Conservation (phyloP, 768 basidiomycete genomes). For the Pisolithus orientalis region DNA sequence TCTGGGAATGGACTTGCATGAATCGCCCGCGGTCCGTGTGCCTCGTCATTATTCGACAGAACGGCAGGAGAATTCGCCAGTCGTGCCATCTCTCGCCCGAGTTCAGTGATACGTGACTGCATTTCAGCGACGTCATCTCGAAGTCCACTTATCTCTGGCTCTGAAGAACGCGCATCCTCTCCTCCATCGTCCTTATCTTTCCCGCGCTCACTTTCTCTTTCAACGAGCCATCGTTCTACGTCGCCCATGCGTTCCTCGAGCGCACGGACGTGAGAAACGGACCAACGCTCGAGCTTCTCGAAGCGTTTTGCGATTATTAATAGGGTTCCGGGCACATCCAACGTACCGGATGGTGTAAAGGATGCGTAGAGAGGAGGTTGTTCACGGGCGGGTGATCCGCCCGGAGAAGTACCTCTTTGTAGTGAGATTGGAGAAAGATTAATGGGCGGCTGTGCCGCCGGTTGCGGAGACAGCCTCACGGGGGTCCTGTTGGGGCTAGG, state of each 20-base stretch:
- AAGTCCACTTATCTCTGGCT: slow-evolving; percentile 44
- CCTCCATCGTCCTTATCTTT: slow-evolving; percentile 37
- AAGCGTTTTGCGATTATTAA: slow-evolving; percentile 69
- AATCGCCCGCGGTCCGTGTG: slow-evolving; percentile 39
- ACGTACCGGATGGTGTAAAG: slow-evolving; percentile 60
- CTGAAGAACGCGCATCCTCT: slow-evolving; percentile 13
- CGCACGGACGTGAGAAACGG: slow-evolving; percentile 81
- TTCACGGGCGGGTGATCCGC: slow-evolving; percentile 35
- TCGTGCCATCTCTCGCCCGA: slow-evolving; percentile 78
- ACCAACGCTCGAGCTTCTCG: slow-evolving; percentile 88
- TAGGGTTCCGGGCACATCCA: slow-evolving; percentile 72
- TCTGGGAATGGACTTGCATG: slow-evolving; percentile 40
- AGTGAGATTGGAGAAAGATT: slow-evolving; percentile 64
- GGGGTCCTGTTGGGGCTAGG: slow-evolving; percentile 46
- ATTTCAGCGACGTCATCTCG: slow-evolving; percentile 68
- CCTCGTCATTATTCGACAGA: slow-evolving; percentile 41
- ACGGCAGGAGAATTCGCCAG: slow-evolving; percentile 46
- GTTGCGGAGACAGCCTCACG: slow-evolving; percentile 25
- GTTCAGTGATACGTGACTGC: slow-evolving; percentile 64
- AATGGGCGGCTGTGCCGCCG: slow-evolving; percentile 34
- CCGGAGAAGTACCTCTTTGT: slow-evolving; percentile 38
- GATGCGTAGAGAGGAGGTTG: slow-evolving; percentile 71
- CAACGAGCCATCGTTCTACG: slow-evolving; percentile 85
- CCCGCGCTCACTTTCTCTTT: slow-evolving; percentile 60
- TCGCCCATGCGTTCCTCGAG: slow-evolving; percentile 90